Evolutionary conservation across 2,329 filamentous ascomycete genomes (phyloP).

Genomic region (Paracorniculantispora psalliotae): DNA sequence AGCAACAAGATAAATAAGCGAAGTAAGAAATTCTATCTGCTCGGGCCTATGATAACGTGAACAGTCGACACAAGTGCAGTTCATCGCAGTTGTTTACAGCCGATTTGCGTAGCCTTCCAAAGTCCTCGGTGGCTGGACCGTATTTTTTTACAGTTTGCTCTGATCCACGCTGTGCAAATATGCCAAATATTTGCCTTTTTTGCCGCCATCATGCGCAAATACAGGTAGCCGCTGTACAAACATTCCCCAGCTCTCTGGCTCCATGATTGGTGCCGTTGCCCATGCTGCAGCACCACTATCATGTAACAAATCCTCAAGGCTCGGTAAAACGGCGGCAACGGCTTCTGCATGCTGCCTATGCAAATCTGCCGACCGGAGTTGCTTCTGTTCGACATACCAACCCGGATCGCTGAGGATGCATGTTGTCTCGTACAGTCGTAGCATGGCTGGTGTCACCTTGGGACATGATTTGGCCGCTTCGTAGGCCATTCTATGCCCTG

Average conservation of each 20-base stretch:
- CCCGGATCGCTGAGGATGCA: conserved; percentile 15
- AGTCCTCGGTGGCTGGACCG: too few relatives aligned
- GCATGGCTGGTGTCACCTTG: conserved; percentile 9
- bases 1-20: too few relatives aligned
- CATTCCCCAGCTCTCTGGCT: neutral
- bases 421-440: conserved; percentile 14
- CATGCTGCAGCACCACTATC: neutral
- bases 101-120: too few relatives aligned
- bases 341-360: neutral
- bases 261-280: neutral
- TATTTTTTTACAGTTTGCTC: too few relatives aligned
- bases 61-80: too few relatives aligned
- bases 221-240: neutral
- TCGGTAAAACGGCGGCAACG: neutral
- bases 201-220: too few relatives aligned
- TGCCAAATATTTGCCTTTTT: too few relatives aligned
- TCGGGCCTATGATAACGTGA: too few relatives aligned
- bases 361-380: neutral
- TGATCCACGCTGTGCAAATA: too few relatives aligned
- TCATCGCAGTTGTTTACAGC: too few relatives aligned
- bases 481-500: neutral
- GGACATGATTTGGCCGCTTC: neutral
- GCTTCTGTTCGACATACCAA: conserved; percentile 15
- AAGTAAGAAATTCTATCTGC: too few relatives aligned
- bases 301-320: neutral